A percentile compares a stretch with the other conserved stretches of the same genome.
These are phyloP conservation scores for Exserohilum rostratum DNA, from an alignment of 2,329 filamentous ascomycete genomes.

Conservation along the genomic window DNA sequence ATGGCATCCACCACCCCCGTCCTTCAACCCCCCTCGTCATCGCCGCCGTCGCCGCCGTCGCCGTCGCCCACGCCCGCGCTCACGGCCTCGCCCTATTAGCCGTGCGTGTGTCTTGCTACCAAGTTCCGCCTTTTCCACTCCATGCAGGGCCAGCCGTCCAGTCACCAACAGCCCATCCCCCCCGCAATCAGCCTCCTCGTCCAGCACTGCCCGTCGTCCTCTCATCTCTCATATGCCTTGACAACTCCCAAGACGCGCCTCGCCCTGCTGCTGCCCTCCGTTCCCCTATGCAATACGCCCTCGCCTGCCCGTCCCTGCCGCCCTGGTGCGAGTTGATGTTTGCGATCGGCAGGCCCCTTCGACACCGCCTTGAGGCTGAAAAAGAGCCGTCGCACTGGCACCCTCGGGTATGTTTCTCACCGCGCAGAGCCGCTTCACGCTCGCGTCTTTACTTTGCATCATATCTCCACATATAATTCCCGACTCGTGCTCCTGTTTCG, in stretches of 20 bases:
- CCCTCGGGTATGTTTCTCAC: constrained; percentile 45
- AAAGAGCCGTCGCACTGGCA: constrained; percentile 43
- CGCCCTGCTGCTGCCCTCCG: not conserved
- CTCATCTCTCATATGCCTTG: constrained; percentile 3
- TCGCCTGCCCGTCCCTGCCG: constrained; percentile 3
- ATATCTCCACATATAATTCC: constrained; percentile 16
- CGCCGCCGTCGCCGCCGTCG: not conserved
- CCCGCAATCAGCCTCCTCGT: constrained; percentile 29
- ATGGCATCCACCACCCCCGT: too few species aligned
- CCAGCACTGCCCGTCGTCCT: constrained; percentile 11
- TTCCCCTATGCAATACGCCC: constrained; percentile 17
- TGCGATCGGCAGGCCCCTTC: constrained; percentile 40
- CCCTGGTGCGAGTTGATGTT: constrained; percentile 26
- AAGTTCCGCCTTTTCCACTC: constrained; percentile 11
- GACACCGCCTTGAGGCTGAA: constrained; percentile 48
- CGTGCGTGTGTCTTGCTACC: constrained; percentile 1
- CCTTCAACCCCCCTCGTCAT: not conserved
- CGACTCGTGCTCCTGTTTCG: constrained; percentile 6
- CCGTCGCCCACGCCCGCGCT: not conserved
- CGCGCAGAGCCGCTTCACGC: constrained; percentile 44
- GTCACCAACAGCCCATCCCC: constrained; percentile 10
- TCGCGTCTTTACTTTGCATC: constrained; percentile 23
- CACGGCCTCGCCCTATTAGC: not conserved
- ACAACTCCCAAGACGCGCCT: constrained; percentile 10
- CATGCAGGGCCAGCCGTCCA: constrained; percentile 14